Evolutionary conservation across 2,329 filamentous ascomycete genomes (phyloP), one percentile per base, ranked within the genome.

Genomic region (Gremmenia infestans): DNA sequence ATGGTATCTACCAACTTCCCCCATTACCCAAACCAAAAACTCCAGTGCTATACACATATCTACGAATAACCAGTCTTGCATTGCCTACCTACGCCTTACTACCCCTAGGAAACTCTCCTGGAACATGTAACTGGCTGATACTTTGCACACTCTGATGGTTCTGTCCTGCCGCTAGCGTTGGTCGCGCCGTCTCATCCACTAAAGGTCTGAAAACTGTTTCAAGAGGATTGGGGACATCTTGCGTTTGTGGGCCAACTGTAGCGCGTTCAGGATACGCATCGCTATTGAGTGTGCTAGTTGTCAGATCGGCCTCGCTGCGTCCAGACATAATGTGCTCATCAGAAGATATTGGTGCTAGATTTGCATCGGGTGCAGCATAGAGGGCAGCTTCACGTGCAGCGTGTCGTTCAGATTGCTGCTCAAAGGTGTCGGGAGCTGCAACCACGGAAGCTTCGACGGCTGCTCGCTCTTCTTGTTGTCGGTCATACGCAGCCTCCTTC

Each of bases 51-150:
- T 45, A 45, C 42, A 45, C n/a, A 7, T 45, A 45, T 45, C 8
- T 45, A 45, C 42, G 25, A 19, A 19, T 17, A 14, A 14, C 22
- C 12, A 19, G 17, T 50, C 3, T n/a, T 8, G 17, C 25, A 36
- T 36, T 23, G 11, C 25, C 22, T 47, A n/a, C 17, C 19, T 45
- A 45, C 1, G 42, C n/a, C 23, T 39, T 37, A 28, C 22, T 49
- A 9, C 12, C 35, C 37, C 45, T 59, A 3, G 68, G 68, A 54
- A 55, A 70, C 46, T 68, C 68, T 3, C 68, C 68, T 3, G 68
- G 68, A 42, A 70, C 61, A 56, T 70, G 68, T 14, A 70, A 58
- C 39, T 69, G 62, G 22, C 61, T 65, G 35, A 69, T 64, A 46
- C 62, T 68, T 42, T 58, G 52, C 5, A 60, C 62, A 45, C 65